These are phyloP conservation scores for Fagus sylvatica DNA, from an alignment of 306 rosid species.

Conservation along the genomic window DNA sequence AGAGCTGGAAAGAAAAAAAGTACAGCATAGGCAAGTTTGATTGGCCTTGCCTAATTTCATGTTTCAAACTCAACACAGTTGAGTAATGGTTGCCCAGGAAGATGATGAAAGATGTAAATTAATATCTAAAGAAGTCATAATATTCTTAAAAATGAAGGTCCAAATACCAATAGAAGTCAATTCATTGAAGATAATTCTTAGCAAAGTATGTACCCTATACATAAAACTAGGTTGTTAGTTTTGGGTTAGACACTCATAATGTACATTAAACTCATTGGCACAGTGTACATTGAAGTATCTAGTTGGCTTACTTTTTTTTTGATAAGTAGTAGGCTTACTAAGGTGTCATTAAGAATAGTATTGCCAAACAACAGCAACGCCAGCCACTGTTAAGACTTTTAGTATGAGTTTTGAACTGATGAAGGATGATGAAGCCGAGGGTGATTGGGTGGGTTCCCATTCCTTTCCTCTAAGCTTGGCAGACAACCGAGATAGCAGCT, in stretches of 20 bases:
- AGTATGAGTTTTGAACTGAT: constrained; percentile 51
- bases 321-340: constrained; percentile 12
- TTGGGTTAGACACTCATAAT: constrained; percentile 25
- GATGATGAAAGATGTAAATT: neutral
- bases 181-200: constrained; percentile 5
- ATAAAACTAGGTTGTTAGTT: constrained; percentile 25
- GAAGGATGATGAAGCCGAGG: constrained; percentile 43
- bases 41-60: neutral
- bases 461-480: constrained; percentile 60
- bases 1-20: no score
- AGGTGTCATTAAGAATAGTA: constrained; percentile 48
- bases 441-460: constrained; percentile 36
- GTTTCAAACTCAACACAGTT: neutral
- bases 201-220: constrained; percentile 6
- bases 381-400: constrained; percentile 58
- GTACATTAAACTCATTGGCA: constrained; percentile 31
- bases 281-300: constrained; percentile 34
- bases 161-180: neutral
- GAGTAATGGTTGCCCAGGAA: neutral
- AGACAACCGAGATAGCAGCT: constrained; percentile 42
- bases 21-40: neutral
- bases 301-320: constrained; percentile 14
- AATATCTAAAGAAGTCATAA: neutral
- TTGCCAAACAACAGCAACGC: constrained; percentile 72
- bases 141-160: neutral